These are phyloP conservation scores for Lophiotrema nucula DNA, from an alignment of 495 filamentous ascomycete genomes.

Conservation along the genomic window DNA sequence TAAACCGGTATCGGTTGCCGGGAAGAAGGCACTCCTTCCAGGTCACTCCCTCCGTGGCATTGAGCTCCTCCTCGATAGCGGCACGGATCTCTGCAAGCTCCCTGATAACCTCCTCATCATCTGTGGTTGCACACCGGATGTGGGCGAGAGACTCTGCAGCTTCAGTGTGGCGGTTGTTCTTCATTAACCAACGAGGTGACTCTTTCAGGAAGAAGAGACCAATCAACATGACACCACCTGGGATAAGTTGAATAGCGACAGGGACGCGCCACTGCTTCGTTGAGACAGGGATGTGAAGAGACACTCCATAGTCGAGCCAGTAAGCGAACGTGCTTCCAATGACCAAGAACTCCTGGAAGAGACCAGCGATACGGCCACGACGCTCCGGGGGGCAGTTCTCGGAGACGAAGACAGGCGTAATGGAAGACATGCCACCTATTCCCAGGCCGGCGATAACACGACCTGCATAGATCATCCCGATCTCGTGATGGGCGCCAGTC, in stretches of 20 bases:
- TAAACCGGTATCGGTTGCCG: slow-evolving; percentile 20
- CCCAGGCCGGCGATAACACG: slow-evolving; percentile 43
- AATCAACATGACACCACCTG: slow-evolving; percentile 50
- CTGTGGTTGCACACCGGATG: slow-evolving; percentile 57
- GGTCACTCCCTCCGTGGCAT: slow-evolving; percentile 20
- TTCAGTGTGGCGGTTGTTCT: slow-evolving; percentile 53
- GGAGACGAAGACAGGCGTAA: slow-evolving; percentile 46
- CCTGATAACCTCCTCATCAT: slow-evolving; percentile 56
- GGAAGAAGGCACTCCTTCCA: slow-evolving; percentile 25
- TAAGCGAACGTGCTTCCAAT: slow-evolving; percentile 68
- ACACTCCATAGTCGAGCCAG: slow-evolving; percentile 47
- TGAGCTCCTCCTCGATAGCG: slow-evolving; percentile 24
- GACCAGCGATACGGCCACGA: slow-evolving; percentile 51
- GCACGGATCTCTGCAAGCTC: slow-evolving; percentile 26
- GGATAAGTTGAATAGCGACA: slow-evolving; percentile 58
- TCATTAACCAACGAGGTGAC: slow-evolving; percentile 63
- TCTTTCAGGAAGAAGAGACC: slow-evolving; percentile 57
- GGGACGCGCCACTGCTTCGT: slow-evolving; percentile 56
- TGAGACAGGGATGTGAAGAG: slow-evolving; percentile 42
- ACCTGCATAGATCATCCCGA: slow-evolving; percentile 48
- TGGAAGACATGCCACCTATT: slow-evolving; percentile 40
- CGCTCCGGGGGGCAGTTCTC: slow-evolving; percentile 44
- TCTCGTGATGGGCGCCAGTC: slow-evolving; percentile 51
- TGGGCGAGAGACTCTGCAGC: slow-evolving; percentile 60
- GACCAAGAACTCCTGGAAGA: slow-evolving; percentile 76